Base-by-base conservation (phyloP, 2,329 filamentous ascomycete species). In the Zarea fungicola region DNA sequence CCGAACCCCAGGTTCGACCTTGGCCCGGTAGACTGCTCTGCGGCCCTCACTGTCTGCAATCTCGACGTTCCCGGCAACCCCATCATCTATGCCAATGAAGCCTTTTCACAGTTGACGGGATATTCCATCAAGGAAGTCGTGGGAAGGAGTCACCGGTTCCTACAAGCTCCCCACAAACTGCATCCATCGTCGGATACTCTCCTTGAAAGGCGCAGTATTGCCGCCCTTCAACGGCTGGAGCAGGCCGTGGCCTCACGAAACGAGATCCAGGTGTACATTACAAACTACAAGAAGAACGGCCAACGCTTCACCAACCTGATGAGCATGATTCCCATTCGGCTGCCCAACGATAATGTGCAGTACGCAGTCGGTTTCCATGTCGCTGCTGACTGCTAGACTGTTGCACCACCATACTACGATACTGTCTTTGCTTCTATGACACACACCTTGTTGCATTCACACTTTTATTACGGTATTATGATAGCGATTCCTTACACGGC, bases 311-410 rank as follows among this genome's bases (percentile, higher is more conserved):
- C 84, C 73, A 95, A 95, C 57, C 63, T 91, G 11, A 72, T 95
- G 45, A 89, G 85, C n/a, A 89, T 95, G 73, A 87, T 95, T 46
- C 89, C 89, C 0, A 81, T 95, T 28, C 70, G 73, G 2, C 85
- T 83, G 76, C 80, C 87, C 34, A 75, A 77, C 1, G 72, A 77
- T 13, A 76, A 80, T 10, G 79, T 81, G 52, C 83, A 82, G 52
- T 91, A 87, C 60, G 89, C 84, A 43, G 84, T 95, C 22, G 89
- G 89, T 4, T 91, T 95, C 59, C 82, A 90, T 62, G 85, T 87
- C 23, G 87, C 88, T 67, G 65, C 84, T n/a, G 34, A 39, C 14
- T 44, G 8, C n/a, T n/a, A n/a, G n/a, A n/a, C n/a, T n/a, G n/a
- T n/a, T n/a, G n/a, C n/a, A n/a, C n/a, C n/a, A 29, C 16, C 4